Evolutionary conservation across 2,329 filamentous ascomycete species (phyloP).

Genomic region (Alternaria postmessia): DNA sequence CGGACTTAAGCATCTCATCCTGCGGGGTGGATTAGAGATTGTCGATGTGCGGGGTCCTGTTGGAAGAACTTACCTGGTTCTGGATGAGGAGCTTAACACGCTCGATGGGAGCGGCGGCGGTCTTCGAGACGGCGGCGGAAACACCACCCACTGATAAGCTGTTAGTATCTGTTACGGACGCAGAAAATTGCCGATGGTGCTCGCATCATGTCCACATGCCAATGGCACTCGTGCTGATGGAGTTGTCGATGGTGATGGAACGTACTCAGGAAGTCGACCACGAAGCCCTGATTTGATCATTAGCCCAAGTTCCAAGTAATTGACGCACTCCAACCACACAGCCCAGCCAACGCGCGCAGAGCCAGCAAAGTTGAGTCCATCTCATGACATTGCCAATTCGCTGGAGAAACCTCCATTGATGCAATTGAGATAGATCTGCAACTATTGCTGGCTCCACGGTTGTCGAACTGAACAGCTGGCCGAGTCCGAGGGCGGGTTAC

Average conservation of each 20-base stretch:
- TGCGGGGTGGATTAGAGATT: conserved; percentile 53
- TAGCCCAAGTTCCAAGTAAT: conserved; percentile 35
- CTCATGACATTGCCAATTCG: conserved; percentile 26
- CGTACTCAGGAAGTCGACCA: conserved; percentile 99
- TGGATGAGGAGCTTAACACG: conserved; percentile 99
- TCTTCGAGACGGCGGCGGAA: conserved; percentile 99
- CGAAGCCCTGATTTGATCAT: conserved; percentile 73
- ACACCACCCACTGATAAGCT: conserved; percentile 87
- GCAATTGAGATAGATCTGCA: conserved; percentile 41
- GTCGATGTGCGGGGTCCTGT: neutral
- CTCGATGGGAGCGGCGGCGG: conserved; percentile 99
- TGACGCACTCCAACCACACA: conserved; percentile 25
- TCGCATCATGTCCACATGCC: conserved; percentile 24
- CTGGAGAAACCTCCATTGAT: conserved; percentile 27
- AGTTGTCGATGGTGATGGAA: conserved; percentile 48
- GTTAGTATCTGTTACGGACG: conserved; percentile 52
- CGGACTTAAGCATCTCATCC: conserved; percentile 99
- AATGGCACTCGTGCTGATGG: conserved; percentile 38
- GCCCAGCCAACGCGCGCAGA: conserved; percentile 28
- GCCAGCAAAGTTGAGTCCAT: conserved; percentile 29
- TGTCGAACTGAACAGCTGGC: neutral
- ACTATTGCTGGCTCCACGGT: conserved; percentile 24
- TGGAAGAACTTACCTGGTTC: conserved; percentile 84
- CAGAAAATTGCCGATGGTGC: conserved; percentile 15
- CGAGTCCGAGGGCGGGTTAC: conserved; percentile 13